Evolutionary conservation across 148 eudicot species (phyloP), one percentile per base, ranked within the genome.

Genomic region (Chenopodium formosanum): DNA sequence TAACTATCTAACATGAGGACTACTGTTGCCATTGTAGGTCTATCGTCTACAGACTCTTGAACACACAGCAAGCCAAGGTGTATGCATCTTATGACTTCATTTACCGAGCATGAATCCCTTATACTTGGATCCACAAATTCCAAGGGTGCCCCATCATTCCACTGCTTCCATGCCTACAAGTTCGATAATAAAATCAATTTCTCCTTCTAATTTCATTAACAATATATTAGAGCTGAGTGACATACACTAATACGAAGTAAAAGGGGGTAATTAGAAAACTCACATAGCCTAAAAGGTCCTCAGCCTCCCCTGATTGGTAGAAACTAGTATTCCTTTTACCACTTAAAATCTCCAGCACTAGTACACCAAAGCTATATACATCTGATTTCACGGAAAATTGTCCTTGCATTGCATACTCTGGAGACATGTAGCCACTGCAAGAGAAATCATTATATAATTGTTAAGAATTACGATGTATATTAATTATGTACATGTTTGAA

Each of bases 1-100:
- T 67, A 23, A 52, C 81, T 89, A 9, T 80, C 83, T 8, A 91
- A 78, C 85, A 85, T 86, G 62, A 80, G 82, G 11, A 85, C 70
- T 2, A 87, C 46, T 1, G 85, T 77, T 4, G 88, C 86, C 90
- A 91, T 87, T 23, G 87, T 79, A 22, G 94, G 94, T 52, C 92
- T 86, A 10, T 70, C 81, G 4, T 72, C 71, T 4, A 78, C 75
- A 4, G 87, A 84, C 64, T 87, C 88, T 84, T 91, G 89, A 40
- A 87, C 90, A 44, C 92, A 91, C 25, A 87, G 64, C 29, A 91
- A 79, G 4, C 88, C 92, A 0, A 88, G 67, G 16, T 91, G 89
- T 40, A 90, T 73, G 84, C 90, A 89, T 83, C 91, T 86, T 25
- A 80, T 32, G 4, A 86, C 88, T 29, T 86, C 83, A 34, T 75